Evolutionary conservation across 1,284 basidiomycete species (phyloP).

Genomic region (Ceratobasidium sp.): DNA sequence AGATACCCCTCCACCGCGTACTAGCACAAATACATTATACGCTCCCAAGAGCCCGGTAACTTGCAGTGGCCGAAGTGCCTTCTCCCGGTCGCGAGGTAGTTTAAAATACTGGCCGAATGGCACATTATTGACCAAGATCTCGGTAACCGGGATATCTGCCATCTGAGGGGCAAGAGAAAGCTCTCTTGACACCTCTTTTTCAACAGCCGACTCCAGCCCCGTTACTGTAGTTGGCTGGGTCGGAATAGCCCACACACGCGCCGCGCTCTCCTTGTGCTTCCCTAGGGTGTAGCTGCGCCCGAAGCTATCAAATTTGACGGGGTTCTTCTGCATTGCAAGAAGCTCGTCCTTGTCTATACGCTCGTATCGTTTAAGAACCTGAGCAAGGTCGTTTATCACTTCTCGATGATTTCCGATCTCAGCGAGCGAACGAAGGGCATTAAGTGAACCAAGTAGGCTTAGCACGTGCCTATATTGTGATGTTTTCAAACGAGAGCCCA

Average conservation of each 20-base stretch:
- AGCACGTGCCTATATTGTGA: conserved; percentile 79
- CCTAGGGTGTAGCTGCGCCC: conserved; percentile 88
- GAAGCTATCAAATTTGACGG: conserved; percentile 73
- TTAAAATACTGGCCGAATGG: conserved; percentile 85
- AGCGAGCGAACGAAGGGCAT: conserved; percentile 78
- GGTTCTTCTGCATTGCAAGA: conserved; percentile 65
- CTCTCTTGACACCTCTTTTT: conserved; percentile 46
- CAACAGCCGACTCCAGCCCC: conserved; percentile 12
- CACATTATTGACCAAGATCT: conserved; percentile 86
- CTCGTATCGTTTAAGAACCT: conserved; percentile 75
- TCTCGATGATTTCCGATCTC: conserved; percentile 72
- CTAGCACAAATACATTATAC: conserved; percentile 93
- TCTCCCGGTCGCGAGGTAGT: conserved; percentile 81
- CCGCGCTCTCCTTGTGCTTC: conserved; percentile 86
- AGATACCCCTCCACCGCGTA: conserved; percentile 88
- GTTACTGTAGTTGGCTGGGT: conserved; percentile 59
- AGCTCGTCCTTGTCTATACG: conserved; percentile 69
- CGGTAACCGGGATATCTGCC: conserved; percentile 61
- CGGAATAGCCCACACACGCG: conserved; percentile 95
- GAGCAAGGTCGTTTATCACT: conserved; percentile 68
- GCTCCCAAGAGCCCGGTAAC: conserved; percentile 87
- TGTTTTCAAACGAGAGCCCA: conserved; percentile 75
- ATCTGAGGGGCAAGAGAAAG: conserved; percentile 29
- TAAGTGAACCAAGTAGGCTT: conserved; percentile 76
- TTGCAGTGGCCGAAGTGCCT: conserved; percentile 84